Evolutionary conservation across 179 eudicot genomes (phyloP), one percentile per base, ranked within the genome.

Genomic region (Monotropa hypopitys): DNA sequence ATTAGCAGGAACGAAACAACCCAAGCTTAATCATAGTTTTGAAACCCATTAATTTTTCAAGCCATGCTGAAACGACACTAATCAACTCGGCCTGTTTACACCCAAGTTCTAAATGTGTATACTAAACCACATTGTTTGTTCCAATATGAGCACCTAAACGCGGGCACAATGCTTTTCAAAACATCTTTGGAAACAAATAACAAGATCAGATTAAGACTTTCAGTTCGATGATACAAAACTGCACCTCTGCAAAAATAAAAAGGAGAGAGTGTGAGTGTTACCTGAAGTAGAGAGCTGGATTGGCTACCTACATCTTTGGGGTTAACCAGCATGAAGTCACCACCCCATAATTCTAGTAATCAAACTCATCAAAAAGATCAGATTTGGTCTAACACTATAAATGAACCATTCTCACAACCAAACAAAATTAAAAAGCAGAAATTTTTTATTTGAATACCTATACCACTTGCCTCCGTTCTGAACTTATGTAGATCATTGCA

Each of bases 201-300:
- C 46, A 49, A 15, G 13, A 43, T 46, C 12, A 20, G 21, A 40
- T 35, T 5, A 45, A 23, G 53, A 45, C 0, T n/a, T 6, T 7
- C 3, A 0, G 33, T 51, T 43, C 32, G n/a, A 38, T 4, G 16
- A 4, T 51, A 20, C 30, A 32, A 51, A 70, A 28, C 23, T 46
- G 4, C 20, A 2, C 2, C 23, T 15, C 1, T 26, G 13, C 1
- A 0, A 4, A 49, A 15, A 21, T 18, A 65, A 73, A n/a, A 21
- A 7, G 28, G 23, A 71, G 23, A 51, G 53, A 40, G 43, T 47
- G 42, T 38, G 18, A 70, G 8, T 28, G 32, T 18, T 83, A 93
- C 98, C 97, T 90, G 86, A 70, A 90, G 83, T 83, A 86, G 79
- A 74, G 87, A 80, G 79, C 88, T 86, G 38, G 90, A 83, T 74